These are phyloP conservation scores for Xylaria sp. DNA, from an alignment of 2,329 filamentous ascomycete species.

Conservation along the genomic window DNA sequence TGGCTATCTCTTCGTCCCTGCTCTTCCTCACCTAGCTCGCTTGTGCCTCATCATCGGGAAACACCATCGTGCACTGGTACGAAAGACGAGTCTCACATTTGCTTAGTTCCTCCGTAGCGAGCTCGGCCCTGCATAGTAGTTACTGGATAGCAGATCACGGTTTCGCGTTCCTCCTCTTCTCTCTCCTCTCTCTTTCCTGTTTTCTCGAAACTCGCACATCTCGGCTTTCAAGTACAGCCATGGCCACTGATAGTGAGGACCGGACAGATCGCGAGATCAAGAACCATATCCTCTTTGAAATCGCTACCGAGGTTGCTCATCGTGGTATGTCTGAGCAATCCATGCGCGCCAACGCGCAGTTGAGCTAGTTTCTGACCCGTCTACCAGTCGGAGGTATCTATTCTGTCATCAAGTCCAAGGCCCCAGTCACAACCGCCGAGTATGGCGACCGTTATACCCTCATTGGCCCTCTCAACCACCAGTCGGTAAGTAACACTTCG, in stretches of 20 bases:
- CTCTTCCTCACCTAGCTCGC: conserved; percentile 11
- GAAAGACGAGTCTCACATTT: background rate
- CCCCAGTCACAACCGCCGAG: conserved; percentile 95
- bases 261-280: conserved; percentile 77
- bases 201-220: conserved; percentile 11
- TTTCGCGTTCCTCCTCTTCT: conserved; percentile 8
- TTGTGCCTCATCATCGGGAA: background rate
- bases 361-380: conserved; percentile 39
- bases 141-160: background rate
- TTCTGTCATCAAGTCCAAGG: conserved; percentile 98
- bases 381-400: conserved; percentile 92
- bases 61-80: background rate
- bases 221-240: conserved; percentile 44
- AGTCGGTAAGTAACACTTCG: conserved; percentile 72
- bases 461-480: conserved; percentile 91
- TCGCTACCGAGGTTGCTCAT: conserved; percentile 97
- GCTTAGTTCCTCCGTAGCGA: background rate
- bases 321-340: conserved; percentile 71
- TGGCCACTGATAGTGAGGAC: conserved; percentile 59
- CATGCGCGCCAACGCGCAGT: conserved; percentile 12
- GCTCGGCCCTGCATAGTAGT: background rate
- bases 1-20: conserved; percentile 1
- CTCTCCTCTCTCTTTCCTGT: conserved; percentile 4
- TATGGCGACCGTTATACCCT: conserved; percentile 98
- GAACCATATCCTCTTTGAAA: conserved; percentile 95